A percentile compares a stretch with the other conserved stretches of the same genome.
Conservation (phyloP, 495 filamentous ascomycete genomes). For the Sordaria brevicollis region DNA sequence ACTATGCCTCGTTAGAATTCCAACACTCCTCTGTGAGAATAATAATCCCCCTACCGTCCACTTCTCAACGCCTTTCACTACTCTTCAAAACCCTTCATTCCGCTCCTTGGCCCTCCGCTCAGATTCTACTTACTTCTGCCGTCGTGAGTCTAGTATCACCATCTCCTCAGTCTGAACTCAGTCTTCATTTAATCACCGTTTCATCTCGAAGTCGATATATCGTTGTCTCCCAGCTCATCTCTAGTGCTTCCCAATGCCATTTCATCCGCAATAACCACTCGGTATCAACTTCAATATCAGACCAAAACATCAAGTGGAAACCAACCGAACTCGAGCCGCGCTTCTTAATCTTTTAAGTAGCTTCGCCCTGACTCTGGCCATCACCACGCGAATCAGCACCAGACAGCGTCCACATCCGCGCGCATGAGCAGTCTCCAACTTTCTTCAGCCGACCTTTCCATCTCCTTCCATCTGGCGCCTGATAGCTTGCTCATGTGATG, state of each 20-base stretch:
- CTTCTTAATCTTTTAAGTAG: background rate
- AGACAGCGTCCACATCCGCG: too few species aligned
- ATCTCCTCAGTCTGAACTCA: background rate
- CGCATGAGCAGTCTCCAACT: too few species aligned
- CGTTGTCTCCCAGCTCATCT: background rate
- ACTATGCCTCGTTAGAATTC: background rate
- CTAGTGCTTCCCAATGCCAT: background rate
- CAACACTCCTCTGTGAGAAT: background rate
- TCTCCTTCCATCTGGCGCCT: too few species aligned
- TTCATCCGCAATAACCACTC: background rate
- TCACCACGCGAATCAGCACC: too few species aligned
- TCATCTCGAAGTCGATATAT: background rate
- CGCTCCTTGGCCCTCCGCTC: background rate
- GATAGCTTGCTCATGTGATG: too few species aligned
- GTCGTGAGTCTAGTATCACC: background rate
- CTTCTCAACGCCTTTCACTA: background rate
- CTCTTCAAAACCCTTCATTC: background rate
- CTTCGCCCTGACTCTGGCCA: background rate
- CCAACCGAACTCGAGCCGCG: background rate
- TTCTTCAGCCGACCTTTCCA: too few species aligned
- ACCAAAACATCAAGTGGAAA: too few species aligned
- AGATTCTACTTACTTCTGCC: background rate
- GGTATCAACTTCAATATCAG: background rate
- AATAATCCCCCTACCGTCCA: background rate
- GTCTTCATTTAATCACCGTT: background rate